Percentiles rank a stretch among this genome's conserved stretches.
Conservation (phyloP, 2,329 filamentous ascomycete genomes). For the Pseudocercospora pini-densiflorae region DNA sequence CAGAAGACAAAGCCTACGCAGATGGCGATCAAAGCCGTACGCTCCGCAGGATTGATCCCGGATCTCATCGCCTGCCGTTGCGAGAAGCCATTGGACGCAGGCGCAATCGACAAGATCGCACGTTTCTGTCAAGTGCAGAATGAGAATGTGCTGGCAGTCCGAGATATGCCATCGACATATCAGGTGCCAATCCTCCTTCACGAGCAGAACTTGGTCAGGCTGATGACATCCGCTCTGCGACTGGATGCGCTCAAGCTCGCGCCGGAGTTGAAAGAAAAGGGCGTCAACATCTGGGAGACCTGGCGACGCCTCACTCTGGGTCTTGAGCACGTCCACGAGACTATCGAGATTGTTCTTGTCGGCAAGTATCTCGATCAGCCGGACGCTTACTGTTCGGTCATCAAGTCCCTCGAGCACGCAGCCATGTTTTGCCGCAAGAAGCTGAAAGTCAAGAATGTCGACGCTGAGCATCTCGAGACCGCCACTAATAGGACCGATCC, state of each 20-base stretch:
- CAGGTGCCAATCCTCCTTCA: conserved; percentile 93
- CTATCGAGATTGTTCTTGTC: conserved; percentile 81
- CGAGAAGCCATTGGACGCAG: conserved; percentile 72
- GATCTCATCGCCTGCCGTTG: conserved; percentile 89
- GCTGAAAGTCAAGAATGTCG: conserved; percentile 81
- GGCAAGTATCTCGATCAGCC: conserved; percentile 88
- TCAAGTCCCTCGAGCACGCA: conserved; percentile 87
- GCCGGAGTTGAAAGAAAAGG: conserved; percentile 62
- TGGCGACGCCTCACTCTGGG: conserved; percentile 76
- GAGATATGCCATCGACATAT: conserved; percentile 88
- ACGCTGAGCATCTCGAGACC: conserved; percentile 81
- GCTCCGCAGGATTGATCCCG: conserved; percentile 72
- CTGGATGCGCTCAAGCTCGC: conserved; percentile 60
- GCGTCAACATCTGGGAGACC: conserved; percentile 72
- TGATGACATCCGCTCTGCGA: conserved; percentile 68
- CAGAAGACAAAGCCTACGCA: conserved; percentile 99
- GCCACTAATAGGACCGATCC: conserved; percentile 65
- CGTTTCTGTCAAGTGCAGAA: conserved; percentile 84
- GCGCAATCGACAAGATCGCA: conserved; percentile 85
- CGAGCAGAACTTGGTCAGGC: conserved; percentile 73
- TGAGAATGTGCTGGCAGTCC: conserved; percentile 84
- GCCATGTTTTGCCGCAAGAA: conserved; percentile 84
- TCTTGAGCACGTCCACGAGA: conserved; percentile 68
- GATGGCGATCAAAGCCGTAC: conserved; percentile 80
- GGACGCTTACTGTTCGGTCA: conserved; percentile 83